A percentile compares a stretch with the other conserved stretches of the same genome.
phyloP scores from a whole-genome alignment of 306 rosid genomes.

The Prinsepia uniflora region DNA sequence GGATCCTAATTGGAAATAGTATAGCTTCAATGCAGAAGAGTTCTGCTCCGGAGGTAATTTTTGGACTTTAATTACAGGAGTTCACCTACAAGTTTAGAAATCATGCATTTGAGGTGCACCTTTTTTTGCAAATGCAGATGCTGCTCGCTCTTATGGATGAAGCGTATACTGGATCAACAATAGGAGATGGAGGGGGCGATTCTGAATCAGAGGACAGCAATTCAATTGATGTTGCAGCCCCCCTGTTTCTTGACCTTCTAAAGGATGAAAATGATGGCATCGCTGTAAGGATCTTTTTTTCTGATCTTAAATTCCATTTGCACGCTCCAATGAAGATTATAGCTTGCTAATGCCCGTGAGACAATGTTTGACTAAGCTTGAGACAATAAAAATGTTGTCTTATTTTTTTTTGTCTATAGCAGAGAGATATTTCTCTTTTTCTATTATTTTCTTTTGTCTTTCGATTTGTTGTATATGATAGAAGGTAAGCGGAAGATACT shows the following conservation, averaged over 20 bases:
- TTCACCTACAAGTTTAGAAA: constrained; percentile 19
- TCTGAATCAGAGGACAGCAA: constrained; percentile 80
- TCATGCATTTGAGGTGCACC: constrained; percentile 13
- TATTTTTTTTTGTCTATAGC: not conserved
- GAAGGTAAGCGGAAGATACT: not conserved
- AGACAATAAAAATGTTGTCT: not conserved
- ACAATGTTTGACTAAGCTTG: not conserved
- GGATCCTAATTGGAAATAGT: constrained; percentile 88
- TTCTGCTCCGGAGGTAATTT: constrained; percentile 82
- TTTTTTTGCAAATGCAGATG: constrained; percentile 52
- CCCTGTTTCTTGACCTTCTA: constrained; percentile 83
- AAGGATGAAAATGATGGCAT: constrained; percentile 99
- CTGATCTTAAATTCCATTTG: constrained; percentile 15
- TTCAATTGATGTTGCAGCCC: constrained; percentile 72
- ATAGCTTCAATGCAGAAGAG: constrained; percentile 94
- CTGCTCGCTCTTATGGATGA: constrained; percentile 98
- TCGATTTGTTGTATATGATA: not conserved
- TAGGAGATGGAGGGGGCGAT: constrained; percentile 90
- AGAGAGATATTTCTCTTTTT: not conserved
- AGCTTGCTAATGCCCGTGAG: not conserved
- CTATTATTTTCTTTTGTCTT: not conserved
- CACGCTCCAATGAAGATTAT: not conserved
- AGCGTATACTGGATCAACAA: constrained; percentile 94
- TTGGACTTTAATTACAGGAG: constrained; percentile 11
- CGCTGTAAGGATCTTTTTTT: constrained; percentile 51